Evolutionary conservation across 495 filamentous ascomycete genomes (phyloP), one percentile per base, ranked within the genome.

Genomic region (Aspergillus haitiensis): DNA sequence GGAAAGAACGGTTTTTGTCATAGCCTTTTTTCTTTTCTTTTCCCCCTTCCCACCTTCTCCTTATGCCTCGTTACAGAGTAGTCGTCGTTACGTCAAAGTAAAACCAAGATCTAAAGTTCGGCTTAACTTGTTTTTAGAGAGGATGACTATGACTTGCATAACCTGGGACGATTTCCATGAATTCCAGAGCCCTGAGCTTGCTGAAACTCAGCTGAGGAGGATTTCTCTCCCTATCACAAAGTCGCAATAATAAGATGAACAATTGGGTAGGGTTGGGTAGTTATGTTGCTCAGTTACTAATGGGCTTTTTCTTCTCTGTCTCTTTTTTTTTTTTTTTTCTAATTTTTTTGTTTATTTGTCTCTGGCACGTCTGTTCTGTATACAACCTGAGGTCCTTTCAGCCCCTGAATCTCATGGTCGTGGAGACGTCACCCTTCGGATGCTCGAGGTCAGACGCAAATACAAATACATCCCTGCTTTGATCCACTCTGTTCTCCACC

Each of bases 391-490:
- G 15, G 3, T 8, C 27, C 44, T 47, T 21, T 36, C 32, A 18
- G 31, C 44, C 55, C 55, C 55, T 48, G 55, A 48, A 40, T 58
- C 31, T 18, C 15, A 15, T 47, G n/a, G 44, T 21, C 44, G 15
- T 47, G 44, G 44, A 47, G 44, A 11, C 40, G 27, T 11, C 21
- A 5, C 12, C 10, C n/a, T 49, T 50, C n/a, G 5, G 47, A 32
- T 34, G 8, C 13, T 39, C 42, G n/a, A 49, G 33, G 44, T 35
- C n/a, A 45, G 31, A 10, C 39, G 44, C 44, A 58, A 58, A 58
- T 58, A 27, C 55, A 58, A 50, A 58, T 58, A 58, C 45, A 58
- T 58, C 44, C 55, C 55, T 58, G 55, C 32, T 39, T 33, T 27
- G 42, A 44, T 58, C 55, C 55, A 58, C 55, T 50, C 31, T 8